Evolutionary conservation across 2,329 filamentous ascomycete species (phyloP), one percentile per base, ranked within the genome.

Genomic region (Elsinoe necatrix): DNA sequence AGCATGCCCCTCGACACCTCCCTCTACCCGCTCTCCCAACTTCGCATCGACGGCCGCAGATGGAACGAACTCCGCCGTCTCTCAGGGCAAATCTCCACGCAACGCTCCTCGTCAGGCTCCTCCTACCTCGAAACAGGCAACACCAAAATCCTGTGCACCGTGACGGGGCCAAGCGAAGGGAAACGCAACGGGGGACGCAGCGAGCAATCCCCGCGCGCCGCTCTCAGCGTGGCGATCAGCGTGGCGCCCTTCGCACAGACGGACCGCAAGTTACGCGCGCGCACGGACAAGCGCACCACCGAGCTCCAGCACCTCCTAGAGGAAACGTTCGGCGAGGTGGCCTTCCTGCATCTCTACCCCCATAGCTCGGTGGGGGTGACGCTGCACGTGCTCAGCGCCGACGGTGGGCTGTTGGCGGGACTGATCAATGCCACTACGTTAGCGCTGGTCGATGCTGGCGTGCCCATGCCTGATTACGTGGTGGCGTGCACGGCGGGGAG

Each of bases 31-130:
- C 82, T 96, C 60, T 90, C 89, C 60, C 86, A 93, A 56, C 71
- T 80, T 55, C 77, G 77, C 61, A 72, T 80, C 57, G 78, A 80
- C 63, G 78, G 92, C 87, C 85, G 93, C 60, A 84, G 93, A 65
- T 98, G 93, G 93, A 97, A 98, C 75, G 93, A 98, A 72, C 82
- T 98, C 37, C 89, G 93, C 25, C 84, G 89, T 6, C 80, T 95
- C 52, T 84, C 89, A 67, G 92, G 87, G 48, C 88, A 95, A 72
- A 90, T 98, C 68, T 87, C 86, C 60, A 96, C 90, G 1, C 93
- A 96, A 72, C 86, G 91, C 59, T 86, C 91, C 51, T 90, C 91
- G 56, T 93, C 97, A 65, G 93, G 93, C 34, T 95, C 88, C 43
- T 89, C 86, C 60, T 95, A 95, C 72, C 83, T 97, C 58, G 89